Percentiles rank a stretch among this genome's conserved stretches.
phyloP scores from a whole-genome alignment of 2,329 filamentous ascomycete genomes.

The Aspergillus eucalypticola region DNA sequence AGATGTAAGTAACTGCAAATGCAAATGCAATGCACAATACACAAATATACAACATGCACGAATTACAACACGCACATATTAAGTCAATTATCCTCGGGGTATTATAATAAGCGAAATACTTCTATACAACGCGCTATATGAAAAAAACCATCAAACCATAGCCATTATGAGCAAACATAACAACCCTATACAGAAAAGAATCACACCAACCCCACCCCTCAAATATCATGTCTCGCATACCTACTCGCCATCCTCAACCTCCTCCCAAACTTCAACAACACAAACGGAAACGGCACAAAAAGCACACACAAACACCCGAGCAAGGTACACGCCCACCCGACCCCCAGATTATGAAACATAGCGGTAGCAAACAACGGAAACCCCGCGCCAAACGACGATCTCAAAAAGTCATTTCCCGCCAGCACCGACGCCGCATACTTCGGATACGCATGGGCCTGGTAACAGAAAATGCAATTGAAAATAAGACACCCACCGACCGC shows the following conservation, averaged over 20 bases:
- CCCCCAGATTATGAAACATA: conserved; percentile 37
- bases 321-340: conserved; percentile 33
- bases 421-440: conserved; percentile 70
- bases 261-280: conserved; percentile 23
- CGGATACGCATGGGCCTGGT: conserved; percentile 71
- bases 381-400: conserved; percentile 55
- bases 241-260: conserved; percentile 24
- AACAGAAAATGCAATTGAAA: conserved; percentile 72
- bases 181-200: too few species aligned
- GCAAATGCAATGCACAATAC: too few species aligned
- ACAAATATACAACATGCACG: too few species aligned
- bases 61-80: too few species aligned
- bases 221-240: conserved; percentile 26
- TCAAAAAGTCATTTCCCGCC: conserved; percentile 70
- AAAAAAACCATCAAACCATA: neutral
- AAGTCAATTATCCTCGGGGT: too few species aligned
- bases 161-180: neutral
- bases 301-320: conserved; percentile 30
- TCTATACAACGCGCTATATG: neutral
- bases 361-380: conserved; percentile 34
- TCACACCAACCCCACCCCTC: neutral
- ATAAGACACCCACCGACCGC: conserved; percentile 70
- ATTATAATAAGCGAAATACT: too few species aligned
- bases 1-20: too few species aligned
- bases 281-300: conserved; percentile 44